These are phyloP conservation scores for Thraustochytrium striatum DNA, from an alignment of 352 stramenopile genomes.

Conservation along the genomic window DNA sequence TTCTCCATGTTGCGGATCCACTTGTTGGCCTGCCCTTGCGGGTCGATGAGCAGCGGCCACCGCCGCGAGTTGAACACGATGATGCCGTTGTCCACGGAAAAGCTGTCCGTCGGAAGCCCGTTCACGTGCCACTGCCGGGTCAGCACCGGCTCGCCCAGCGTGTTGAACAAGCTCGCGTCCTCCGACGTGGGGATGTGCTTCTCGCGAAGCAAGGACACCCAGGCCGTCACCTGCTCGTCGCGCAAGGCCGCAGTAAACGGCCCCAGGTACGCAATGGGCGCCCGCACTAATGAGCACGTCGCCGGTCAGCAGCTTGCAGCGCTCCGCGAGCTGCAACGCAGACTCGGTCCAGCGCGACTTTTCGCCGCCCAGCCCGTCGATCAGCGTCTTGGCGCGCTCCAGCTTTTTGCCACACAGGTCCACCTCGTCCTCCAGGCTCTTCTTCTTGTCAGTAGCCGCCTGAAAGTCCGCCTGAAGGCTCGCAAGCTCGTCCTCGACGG, in stretches of 20 bases:
- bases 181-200: conserved; percentile 62
- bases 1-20: conserved; percentile 93
- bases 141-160: conserved; percentile 80
- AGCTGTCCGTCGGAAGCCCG: conserved; percentile 87
- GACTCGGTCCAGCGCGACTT: conserved; percentile 85
- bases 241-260: conserved; percentile 83
- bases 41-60: conserved; percentile 93
- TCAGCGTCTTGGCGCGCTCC: conserved; percentile 81
- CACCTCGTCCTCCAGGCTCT: conserved; percentile 67
- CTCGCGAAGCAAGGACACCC: conserved; percentile 61
- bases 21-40: conserved; percentile 87
- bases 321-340: conserved; percentile 65
- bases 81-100: conserved; percentile 91
- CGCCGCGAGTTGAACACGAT: conserved; percentile 82
- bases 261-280: conserved; percentile 86
- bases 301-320: conserved; percentile 81
- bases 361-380: conserved; percentile 85
- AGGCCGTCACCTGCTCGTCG: conserved; percentile 72
- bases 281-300: conserved; percentile 86
- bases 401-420: conserved; percentile 87
- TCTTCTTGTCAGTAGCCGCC: conserved; percentile 85
- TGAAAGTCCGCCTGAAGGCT: conserved; percentile 77
- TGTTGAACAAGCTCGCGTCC: conserved; percentile 73
- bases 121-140: conserved; percentile 89
- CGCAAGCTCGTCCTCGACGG: conserved; percentile 84